Conservation (phyloP, 768 basidiomycete genomes). For the Tulasnella sp. region DNA sequence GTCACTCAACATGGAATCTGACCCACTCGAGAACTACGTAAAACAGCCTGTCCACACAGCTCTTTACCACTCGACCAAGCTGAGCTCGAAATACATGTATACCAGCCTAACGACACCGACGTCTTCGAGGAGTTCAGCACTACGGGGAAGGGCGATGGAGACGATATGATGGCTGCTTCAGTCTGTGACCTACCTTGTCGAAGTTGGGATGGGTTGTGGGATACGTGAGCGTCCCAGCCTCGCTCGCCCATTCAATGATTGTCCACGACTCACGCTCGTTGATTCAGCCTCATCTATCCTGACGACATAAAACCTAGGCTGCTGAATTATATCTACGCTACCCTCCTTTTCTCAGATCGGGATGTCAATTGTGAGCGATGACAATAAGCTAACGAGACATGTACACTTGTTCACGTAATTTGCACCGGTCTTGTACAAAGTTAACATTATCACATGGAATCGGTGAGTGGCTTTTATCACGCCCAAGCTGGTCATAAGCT, state of each 20-base stretch:
- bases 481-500: neutral
- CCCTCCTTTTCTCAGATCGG: conserved; percentile 83
- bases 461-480: conserved; percentile 33
- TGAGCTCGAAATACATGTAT: conserved; percentile 73
- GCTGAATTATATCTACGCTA: conserved; percentile 90
- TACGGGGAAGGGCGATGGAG: conserved; percentile 47
- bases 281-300: conserved; percentile 66
- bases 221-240: conserved; percentile 25
- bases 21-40: conserved; percentile 30
- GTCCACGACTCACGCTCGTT: neutral
- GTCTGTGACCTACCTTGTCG: conserved; percentile 79
- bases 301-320: conserved; percentile 75
- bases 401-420: neutral
- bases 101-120: conserved; percentile 65
- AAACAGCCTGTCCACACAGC: conserved; percentile 38
- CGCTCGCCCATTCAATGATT: neutral
- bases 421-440: conserved; percentile 28
- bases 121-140: conserved; percentile 49
- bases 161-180: conserved; percentile 76
- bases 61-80: conserved; percentile 48
- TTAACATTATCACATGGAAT: conserved; percentile 92
- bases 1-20: neutral
- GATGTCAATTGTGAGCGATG: conserved; percentile 60
- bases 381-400: neutral
- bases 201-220: conserved; percentile 85